Base-by-base conservation (phyloP, 345 rosid species). In the Bruguiera sexangula region DNA sequence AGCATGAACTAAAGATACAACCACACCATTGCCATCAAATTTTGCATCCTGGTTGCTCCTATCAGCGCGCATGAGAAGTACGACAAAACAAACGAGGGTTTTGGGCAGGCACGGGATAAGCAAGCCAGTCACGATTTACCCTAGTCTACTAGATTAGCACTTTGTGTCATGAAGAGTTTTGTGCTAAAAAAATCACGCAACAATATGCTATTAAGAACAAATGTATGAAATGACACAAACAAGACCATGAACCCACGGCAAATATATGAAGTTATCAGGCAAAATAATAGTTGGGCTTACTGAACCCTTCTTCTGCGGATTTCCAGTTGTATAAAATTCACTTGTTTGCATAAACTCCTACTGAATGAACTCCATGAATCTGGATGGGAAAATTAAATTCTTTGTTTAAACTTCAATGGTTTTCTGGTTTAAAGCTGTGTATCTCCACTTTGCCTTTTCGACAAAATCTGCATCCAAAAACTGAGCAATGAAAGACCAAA, bases 381-480 rank as follows among this genome's bases (percentile, higher is more conserved):
- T 3, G 22, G 67, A 69, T 57, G 19, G 53, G 69, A 43, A 22
- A 48, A 67, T 37, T 56, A 68, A 39, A 21, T 71, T 2, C 34
- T 32, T 13, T 62, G 62, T 57, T 85, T 82, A 88, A 37, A 87
- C 84, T 75, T 87, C 95, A 62, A 87, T 34, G 2, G 81, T 85
- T 61, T 87, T 84, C 79, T 85, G 88, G 76, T 87, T 85, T 62
- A 89, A 78, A 64, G 89, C 85, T 10, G 87, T 87, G 66, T 89
- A 87, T 75, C 91, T 85, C 88, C 87, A 89, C 65, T 85, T 72
- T 67, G 90, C 96, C 76, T 88, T 89, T 81, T 91, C 97, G 68
- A 88, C 89, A 76, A 91, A 91, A 66, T 91, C 96, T 21, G 97
- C 90, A 79, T 94, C 97, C 75, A 88, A 79, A 77, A 94, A 94